Conservation (phyloP, 352 stramenopile species). For the Phytophthora tubulina region DNA sequence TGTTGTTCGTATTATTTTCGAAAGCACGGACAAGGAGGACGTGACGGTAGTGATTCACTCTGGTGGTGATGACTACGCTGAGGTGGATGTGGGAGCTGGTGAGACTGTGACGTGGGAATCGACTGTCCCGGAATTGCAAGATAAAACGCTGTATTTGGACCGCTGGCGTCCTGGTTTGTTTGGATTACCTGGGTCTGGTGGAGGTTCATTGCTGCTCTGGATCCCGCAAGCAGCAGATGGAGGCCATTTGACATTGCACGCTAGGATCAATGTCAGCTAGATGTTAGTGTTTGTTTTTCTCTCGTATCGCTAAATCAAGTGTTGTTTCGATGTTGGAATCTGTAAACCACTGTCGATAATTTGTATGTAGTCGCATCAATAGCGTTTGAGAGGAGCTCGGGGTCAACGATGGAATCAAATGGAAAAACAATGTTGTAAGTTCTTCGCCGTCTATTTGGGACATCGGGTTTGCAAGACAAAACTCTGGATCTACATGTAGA, state of each 20-base stretch:
- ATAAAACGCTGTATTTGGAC: slow-evolving; percentile 66
- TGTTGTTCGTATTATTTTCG: slow-evolving; percentile 46
- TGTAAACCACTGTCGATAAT: no score
- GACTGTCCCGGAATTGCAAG: slow-evolving; percentile 43
- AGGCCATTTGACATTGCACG: slow-evolving; percentile 46
- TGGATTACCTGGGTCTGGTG: slow-evolving; percentile 18
- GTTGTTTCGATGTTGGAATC: no score
- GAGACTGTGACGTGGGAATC: slow-evolving; percentile 48
- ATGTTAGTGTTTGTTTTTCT: neutral
- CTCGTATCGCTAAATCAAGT: neutral
- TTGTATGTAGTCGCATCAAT: no score
- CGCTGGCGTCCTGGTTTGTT: slow-evolving; percentile 58
- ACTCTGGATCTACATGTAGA: no score
- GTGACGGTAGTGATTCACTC: slow-evolving; percentile 37
- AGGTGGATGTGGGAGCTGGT: slow-evolving; percentile 49
- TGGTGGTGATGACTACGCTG: slow-evolving; percentile 41
- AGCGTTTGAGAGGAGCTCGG: no score
- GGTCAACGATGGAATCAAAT: no score
- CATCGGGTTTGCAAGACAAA: no score
- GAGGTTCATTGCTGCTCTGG: slow-evolving; percentile 54
- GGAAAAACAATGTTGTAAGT: no score
- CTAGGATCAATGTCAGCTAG: slow-evolving; percentile 56
- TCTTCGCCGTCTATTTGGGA: no score
- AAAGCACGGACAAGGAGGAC: slow-evolving; percentile 43
- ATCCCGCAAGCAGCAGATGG: slow-evolving; percentile 35